Evolutionary conservation across 805 yeast species (phyloP).

Genomic region (Kregervanrija pseudodelftensis): DNA sequence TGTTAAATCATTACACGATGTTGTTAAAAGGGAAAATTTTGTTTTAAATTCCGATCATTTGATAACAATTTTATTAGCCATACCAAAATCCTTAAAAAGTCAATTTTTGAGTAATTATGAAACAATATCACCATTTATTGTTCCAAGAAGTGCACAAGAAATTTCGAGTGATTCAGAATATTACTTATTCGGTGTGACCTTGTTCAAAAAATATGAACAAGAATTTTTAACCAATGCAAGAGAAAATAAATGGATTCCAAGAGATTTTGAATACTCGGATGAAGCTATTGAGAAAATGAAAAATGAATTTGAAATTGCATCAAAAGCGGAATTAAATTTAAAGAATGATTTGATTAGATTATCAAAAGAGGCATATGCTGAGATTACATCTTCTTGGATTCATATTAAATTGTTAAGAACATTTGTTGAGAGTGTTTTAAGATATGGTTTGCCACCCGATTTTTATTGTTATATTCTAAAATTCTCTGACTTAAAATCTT

Average conservation of each 20-base stretch:
- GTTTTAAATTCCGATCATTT: conserved; percentile 82
- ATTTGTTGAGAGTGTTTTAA: conserved; percentile 86
- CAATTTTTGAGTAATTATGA: conserved; percentile 72
- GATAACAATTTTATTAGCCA: conserved; percentile 80
- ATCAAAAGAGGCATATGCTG: conserved; percentile 84
- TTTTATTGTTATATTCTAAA: conserved; percentile 51
- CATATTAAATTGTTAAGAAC: conserved; percentile 83
- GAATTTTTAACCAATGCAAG: conserved; percentile 67
- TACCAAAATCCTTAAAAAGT: conserved; percentile 57
- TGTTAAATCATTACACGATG: conserved; percentile 82
- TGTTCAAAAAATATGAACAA: conserved; percentile 73
- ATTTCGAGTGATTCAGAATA: conserved; percentile 71
- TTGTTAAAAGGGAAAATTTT: conserved; percentile 77
- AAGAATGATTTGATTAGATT: conserved; percentile 75
- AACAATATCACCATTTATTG: conserved; percentile 69
- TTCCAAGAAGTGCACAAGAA: conserved; percentile 79
- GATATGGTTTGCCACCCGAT: conserved; percentile 96
- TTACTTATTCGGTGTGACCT: conserved; percentile 64
- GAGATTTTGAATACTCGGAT: conserved; percentile 86
- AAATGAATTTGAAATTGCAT: conserved; percentile 71
- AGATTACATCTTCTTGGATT: conserved; percentile 78
- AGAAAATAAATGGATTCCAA: conserved; percentile 84
- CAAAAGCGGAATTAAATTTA: conserved; percentile 63
- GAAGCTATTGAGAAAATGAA: conserved; percentile 64
- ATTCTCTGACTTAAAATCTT: conserved; percentile 28